These are phyloP conservation scores for Lantana camara DNA, from an alignment of 257 asterid genomes.

Conservation along the genomic window DNA sequence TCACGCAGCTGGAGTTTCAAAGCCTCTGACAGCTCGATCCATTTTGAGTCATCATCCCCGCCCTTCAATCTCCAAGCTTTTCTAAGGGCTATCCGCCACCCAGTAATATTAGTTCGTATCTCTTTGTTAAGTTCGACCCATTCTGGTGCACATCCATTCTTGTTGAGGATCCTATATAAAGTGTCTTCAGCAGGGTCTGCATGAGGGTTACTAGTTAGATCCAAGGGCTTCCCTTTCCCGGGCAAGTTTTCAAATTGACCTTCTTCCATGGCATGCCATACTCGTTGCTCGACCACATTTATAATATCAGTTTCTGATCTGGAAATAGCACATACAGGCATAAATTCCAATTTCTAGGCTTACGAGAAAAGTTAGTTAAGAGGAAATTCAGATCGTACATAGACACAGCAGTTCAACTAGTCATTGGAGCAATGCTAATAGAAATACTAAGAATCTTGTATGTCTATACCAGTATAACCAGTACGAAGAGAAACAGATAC, in stretches of 20 bases:
- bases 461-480: neutral
- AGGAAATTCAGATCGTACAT: neutral
- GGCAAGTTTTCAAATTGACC: conserved; percentile 88
- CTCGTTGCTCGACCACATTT: conserved; percentile 79
- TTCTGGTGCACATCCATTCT: conserved; percentile 87
- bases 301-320: conserved; percentile 90
- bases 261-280: conserved; percentile 92
- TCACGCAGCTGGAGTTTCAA: conserved; percentile 67
- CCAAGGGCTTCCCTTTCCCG: conserved; percentile 87
- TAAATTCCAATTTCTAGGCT: conserved; percentile 2
- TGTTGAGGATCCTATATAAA: conserved; percentile 72
- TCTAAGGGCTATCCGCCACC: conserved; percentile 65
- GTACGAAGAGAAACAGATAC: too few species aligned
- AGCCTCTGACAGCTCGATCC: conserved; percentile 63
- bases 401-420: neutral
- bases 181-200: conserved; percentile 92
- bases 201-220: conserved; percentile 76
- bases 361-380: too few species aligned
- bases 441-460: neutral
- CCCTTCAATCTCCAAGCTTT: conserved; percentile 55
- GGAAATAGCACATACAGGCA: conserved; percentile 26
- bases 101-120: conserved; percentile 50
- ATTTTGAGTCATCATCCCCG: conserved; percentile 46
- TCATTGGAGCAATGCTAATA: neutral
- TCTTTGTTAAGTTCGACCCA: conserved; percentile 96